Percentiles rank a stretch among this genome's conserved stretches.
Evolutionary conservation across 2,329 filamentous ascomycete genomes (phyloP).

Genomic region (Xylaria sp.): DNA sequence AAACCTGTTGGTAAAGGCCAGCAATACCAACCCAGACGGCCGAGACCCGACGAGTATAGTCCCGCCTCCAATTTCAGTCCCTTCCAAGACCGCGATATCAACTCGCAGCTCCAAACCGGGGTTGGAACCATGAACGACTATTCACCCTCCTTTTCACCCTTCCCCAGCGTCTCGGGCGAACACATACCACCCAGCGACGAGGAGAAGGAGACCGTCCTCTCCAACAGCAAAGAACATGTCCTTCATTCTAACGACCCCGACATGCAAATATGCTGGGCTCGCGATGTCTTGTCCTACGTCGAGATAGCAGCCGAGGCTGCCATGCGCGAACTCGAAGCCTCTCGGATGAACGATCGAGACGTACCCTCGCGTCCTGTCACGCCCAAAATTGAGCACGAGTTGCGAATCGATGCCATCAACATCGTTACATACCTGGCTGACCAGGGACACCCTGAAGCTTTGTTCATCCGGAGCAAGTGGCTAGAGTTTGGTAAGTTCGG

Average conservation of each 20-base stretch:
- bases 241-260: conserved; percentile 91
- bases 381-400: conserved; percentile 80
- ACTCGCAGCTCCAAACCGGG: conserved; percentile 36
- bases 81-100: conserved; percentile 38
- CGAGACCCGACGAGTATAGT: conserved; percentile 32
- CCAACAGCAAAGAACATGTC: conserved; percentile 75
- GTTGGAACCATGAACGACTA: conserved; percentile 45
- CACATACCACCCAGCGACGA: conserved; percentile 93
- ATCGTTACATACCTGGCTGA: conserved; percentile 86
- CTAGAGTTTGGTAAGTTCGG: conserved; percentile 97
- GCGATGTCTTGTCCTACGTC: conserved; percentile 83
- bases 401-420: conserved; percentile 83
- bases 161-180: conserved; percentile 78
- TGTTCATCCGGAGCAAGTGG: conserved; percentile 96
- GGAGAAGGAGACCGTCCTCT: conserved; percentile 84
- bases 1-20: conserved; percentile 27
- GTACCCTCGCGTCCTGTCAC: conserved; percentile 61
- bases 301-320: conserved; percentile 77
- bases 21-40: conserved; percentile 30
- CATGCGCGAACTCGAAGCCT: conserved; percentile 52
- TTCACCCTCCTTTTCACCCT: conserved; percentile 80
- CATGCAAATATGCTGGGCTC: conserved; percentile 95
- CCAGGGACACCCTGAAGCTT: conserved; percentile 86
- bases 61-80: conserved; percentile 35
- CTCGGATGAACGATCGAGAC: conserved; percentile 34